phyloP scores from a whole-genome alignment of 2,329 filamentous ascomycete genomes.

The Ustulina deusta region DNA sequence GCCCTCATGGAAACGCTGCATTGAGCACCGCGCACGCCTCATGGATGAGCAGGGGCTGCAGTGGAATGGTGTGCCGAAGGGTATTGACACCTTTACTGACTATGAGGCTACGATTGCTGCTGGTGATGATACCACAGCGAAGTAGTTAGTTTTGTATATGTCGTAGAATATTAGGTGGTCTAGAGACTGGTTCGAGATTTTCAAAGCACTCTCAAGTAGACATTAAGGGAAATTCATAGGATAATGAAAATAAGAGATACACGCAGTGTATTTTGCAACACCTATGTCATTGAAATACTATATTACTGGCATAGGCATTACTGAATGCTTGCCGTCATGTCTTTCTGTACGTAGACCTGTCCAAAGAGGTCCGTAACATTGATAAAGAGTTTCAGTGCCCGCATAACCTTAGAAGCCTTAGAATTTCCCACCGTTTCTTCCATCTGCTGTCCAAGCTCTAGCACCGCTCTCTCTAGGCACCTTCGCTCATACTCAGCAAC shows the following conservation, averaged over 20 bases:
- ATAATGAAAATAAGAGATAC: no score
- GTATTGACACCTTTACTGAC: constrained; percentile 44
- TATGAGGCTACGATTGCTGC: constrained; percentile 1
- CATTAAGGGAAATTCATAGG: no score
- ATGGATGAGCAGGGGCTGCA: constrained; percentile 55
- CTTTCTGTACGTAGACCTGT: neutral
- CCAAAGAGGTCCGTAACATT: neutral
- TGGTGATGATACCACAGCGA: neutral
- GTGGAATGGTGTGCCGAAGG: constrained; percentile 54
- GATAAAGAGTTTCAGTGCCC: neutral
- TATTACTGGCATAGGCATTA: no score
- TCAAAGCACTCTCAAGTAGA: no score
- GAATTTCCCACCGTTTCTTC: no score
- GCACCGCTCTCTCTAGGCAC: neutral
- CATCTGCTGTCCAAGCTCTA: neutral
- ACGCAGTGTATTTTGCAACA: no score
- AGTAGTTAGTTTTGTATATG: neutral
- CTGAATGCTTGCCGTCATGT: no score
- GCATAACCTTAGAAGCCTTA: neutral
- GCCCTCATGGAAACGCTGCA: constrained; percentile 51
- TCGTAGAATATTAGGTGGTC: no score
- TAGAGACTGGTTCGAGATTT: no score
- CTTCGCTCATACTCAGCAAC: neutral
- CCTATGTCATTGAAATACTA: no score
- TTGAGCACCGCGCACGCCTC: constrained; percentile 49